These are phyloP conservation scores for Polysphondylium violaceum DNA, from an alignment of 78 protist genomes.

Conservation along the genomic window DNA sequence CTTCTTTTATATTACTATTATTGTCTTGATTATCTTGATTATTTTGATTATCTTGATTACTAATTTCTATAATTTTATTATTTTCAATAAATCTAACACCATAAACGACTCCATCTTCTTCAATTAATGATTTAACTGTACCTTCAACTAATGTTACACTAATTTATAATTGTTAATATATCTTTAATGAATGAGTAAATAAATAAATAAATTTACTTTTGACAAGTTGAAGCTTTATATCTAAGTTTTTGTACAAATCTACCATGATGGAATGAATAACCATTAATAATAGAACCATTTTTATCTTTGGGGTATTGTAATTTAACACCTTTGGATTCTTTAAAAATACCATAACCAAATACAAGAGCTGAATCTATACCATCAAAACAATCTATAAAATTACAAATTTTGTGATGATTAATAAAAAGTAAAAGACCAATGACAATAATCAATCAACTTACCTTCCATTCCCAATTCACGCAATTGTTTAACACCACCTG, in stretches of 20 bases:
- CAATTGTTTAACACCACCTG: slow-evolving; percentile 87
- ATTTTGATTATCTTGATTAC: neutral
- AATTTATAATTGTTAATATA: neutral
- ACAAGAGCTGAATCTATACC: slow-evolving; percentile 83
- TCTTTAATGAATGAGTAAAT: neutral
- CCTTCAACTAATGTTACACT: slow-evolving; percentile 77
- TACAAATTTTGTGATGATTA: neutral
- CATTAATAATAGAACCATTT: slow-evolving; percentile 27
- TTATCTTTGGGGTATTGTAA: slow-evolving; percentile 70
- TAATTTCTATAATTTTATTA: neutral
- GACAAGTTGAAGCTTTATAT: slow-evolving; percentile 28
- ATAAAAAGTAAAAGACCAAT: neutral
- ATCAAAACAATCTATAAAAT: slow-evolving; percentile 55
- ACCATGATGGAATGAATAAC: slow-evolving; percentile 90
- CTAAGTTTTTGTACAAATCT: slow-evolving; percentile 85
- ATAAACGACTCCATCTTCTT: slow-evolving; percentile 33
- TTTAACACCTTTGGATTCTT: slow-evolving; percentile 8
- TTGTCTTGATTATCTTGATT: neutral
- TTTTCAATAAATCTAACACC: slow-evolving; percentile 53
- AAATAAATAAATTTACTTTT: slow-evolving; percentile 35
- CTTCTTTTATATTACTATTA: slow-evolving; percentile 21
- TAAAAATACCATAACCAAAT: slow-evolving; percentile 77
- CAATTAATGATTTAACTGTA: slow-evolving; percentile 69
- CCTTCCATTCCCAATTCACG: slow-evolving; percentile 80
- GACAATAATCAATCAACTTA: neutral